phyloP scores from a whole-genome alignment of 129 eudicot species.

The Flaveria linearis region DNA sequence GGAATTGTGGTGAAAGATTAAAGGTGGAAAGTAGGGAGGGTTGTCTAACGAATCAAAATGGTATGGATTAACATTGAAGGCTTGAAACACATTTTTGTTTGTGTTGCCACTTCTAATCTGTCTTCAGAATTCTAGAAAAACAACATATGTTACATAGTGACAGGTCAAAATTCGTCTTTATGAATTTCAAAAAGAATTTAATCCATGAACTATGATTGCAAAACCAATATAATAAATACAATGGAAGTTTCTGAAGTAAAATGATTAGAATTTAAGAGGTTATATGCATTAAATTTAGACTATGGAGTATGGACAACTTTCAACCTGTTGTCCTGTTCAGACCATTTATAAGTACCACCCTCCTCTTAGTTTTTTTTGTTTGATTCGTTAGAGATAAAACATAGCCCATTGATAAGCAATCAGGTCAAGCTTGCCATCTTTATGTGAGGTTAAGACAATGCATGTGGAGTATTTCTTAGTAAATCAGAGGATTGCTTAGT shows the following conservation, averaged over 20 bases:
- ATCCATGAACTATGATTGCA: background rate
- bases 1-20: background rate
- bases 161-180: background rate
- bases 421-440: background rate
- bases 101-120: background rate
- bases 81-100: background rate
- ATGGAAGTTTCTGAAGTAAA: background rate
- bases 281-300: background rate
- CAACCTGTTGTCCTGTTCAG: background rate
- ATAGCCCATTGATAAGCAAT: background rate
- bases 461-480: conserved; percentile 6
- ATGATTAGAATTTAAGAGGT: background rate
- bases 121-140: background rate
- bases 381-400: background rate
- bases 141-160: background rate
- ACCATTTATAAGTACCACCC: background rate
- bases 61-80: background rate
- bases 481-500: background rate
- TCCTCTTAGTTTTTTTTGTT: background rate
- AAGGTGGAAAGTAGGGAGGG: background rate
- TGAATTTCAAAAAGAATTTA: background rate
- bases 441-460: conserved; percentile 3
- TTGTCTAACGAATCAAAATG: background rate
- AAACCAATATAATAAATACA: background rate
- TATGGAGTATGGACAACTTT: background rate